A percentile compares a stretch with the other conserved stretches of the same genome.
Evolutionary conservation across 345 rosid genomes (phyloP).

Genomic region (Mallotus nudiflorus): DNA sequence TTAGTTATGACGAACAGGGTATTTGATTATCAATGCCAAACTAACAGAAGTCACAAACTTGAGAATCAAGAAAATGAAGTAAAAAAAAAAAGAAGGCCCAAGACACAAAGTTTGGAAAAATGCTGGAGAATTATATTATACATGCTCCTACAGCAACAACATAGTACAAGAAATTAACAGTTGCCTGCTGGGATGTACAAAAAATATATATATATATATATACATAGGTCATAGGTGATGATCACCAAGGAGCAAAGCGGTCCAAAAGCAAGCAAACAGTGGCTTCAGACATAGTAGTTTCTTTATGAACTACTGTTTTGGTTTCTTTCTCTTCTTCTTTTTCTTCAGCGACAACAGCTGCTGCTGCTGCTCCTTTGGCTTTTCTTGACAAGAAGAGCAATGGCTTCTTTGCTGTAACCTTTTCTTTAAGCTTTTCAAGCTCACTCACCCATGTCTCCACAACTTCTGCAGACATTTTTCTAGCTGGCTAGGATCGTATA

Average conservation of each 20-base stretch:
- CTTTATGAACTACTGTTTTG: slow-evolving; percentile 25
- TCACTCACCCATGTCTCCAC: slow-evolving; percentile 55
- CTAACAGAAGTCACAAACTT: too few species aligned
- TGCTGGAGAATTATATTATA: not conserved
- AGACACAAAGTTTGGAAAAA: not conserved
- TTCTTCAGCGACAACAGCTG: slow-evolving; percentile 20
- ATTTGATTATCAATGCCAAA: too few species aligned
- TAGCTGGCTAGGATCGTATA: too few species aligned
- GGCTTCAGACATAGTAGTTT: slow-evolving; percentile 56
- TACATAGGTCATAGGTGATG: not conserved
- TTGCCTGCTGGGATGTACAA: too few species aligned
- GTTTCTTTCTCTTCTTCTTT: slow-evolving; percentile 17
- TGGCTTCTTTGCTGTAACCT: slow-evolving; percentile 36
- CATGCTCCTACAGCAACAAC: not conserved
- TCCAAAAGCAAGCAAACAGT: slow-evolving; percentile 78
- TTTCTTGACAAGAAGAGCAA: slow-evolving; percentile 17
- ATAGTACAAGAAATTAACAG: not conserved
- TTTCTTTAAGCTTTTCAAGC: slow-evolving; percentile 55
- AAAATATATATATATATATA: not conserved
- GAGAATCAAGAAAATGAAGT: not conserved
- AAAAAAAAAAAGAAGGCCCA: not conserved
- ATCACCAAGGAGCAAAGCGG: slow-evolving; percentile 72
- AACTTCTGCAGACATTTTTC: slow-evolving; percentile 47
- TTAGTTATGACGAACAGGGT: too few species aligned
- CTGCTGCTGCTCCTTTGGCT: slow-evolving; percentile 18